Base-by-base conservation (phyloP, 371 early-diverging fungal species). In the Mucor ambiguus region DNA sequence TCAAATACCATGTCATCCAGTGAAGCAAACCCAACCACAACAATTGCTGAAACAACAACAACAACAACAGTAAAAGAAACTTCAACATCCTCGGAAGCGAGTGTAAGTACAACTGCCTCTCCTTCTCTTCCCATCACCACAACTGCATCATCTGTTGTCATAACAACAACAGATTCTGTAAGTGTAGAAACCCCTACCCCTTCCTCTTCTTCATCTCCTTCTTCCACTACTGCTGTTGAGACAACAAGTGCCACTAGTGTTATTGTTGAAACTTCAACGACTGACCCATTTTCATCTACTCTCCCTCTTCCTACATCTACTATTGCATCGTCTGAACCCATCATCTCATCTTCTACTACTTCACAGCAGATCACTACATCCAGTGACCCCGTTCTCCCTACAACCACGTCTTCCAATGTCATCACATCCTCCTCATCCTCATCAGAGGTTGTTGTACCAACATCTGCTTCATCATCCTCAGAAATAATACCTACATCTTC, bases 1-100 rank as follows among this genome's bases (percentile, higher is more conserved):
- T 37, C 54, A 37, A 29, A 60, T 28, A 67, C 54, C 14, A 67
- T 67, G 67, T 67, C 67, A 7, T 48, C 61, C 33, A 43, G 30
- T 3, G 14, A 32, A 66, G 44, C 44, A 18, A 35, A 20, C 29
- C 43, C 57, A 33, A 55, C 63, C 18, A 29, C 63, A 5, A 56
- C 64, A 46, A 28, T 44, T 43, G 54, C 37, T 29, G 57, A 52
- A 11, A 56, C 64, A 33, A 33, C 33, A 32, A 56, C 64, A 33
- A 33, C 33, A 32, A 64, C 56, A 18, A 56, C 41, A 41, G 41
- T 41, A 6, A 16, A 18, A 41, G 57, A 52, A 11, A 56, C 64
- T 24, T 46, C 56, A 18, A 46, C 61, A n/a, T 26, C 48, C 0
- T 44, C 64, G 30, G 63, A 54, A 63, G 41, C 26, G 16, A n/a